Evolutionary conservation across 2,329 filamentous ascomycete genomes (phyloP).

Genomic region (Trematosphaeria pertusa): DNA sequence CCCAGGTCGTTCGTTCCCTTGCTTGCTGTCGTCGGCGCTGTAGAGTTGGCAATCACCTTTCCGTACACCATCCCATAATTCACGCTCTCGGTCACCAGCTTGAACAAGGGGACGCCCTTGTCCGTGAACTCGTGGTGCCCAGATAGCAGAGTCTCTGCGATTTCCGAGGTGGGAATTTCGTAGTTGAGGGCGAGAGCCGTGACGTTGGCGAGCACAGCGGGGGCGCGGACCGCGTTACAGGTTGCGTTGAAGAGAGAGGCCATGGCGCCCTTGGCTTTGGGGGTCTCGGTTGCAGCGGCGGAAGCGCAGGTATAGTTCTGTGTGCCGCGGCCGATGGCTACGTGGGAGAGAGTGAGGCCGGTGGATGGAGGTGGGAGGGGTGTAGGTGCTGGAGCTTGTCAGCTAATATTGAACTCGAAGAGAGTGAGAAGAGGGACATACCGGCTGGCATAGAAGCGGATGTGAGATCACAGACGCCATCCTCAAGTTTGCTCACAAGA

Average conservation of each 20-base stretch:
- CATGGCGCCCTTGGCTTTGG: constrained; percentile 73
- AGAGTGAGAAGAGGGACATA: constrained; percentile 22
- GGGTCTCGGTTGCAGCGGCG: constrained; percentile 64
- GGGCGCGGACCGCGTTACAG: constrained; percentile 75
- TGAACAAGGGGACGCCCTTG: constrained; percentile 77
- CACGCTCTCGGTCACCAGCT: constrained; percentile 66
- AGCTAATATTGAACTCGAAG: constrained; percentile 12
- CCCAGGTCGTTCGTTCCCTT: constrained; percentile 64
- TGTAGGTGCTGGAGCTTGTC: constrained; percentile 55
- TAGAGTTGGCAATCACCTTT: constrained; percentile 65
- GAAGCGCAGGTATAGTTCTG: constrained; percentile 90
- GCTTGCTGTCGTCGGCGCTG: constrained; percentile 68
- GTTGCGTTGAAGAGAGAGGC: constrained; percentile 88
- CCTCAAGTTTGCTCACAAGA: constrained; percentile 24
- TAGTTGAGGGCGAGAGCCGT: constrained; percentile 74
- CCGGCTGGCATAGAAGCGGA: constrained; percentile 38
- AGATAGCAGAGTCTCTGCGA: constrained; percentile 67
- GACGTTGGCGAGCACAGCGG: constrained; percentile 69
- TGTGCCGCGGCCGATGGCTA: constrained; percentile 85
- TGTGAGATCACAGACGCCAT: constrained; percentile 39
- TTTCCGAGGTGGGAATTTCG: constrained; percentile 57
- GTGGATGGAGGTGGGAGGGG: constrained; percentile 66
- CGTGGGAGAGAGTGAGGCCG: constrained; percentile 73
- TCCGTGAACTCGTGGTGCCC: constrained; percentile 85
- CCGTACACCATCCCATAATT: constrained; percentile 67